Base-by-base conservation (phyloP, 2,329 filamentous ascomycete genomes). In the Cladorrhinum sp. region DNA sequence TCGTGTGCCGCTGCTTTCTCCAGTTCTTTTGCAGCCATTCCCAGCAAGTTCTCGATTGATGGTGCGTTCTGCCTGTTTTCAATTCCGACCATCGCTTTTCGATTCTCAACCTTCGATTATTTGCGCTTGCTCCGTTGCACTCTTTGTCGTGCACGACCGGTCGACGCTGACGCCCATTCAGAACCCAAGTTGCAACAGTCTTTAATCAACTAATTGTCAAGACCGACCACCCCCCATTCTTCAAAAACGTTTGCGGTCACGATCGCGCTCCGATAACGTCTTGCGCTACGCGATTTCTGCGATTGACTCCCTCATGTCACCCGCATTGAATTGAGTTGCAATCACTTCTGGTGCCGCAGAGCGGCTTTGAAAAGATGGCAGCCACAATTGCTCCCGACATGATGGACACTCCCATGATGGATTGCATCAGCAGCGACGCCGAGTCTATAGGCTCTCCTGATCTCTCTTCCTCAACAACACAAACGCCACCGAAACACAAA, bases 321-420 rank as follows among this genome's bases (percentile, higher is more conserved):
- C 67, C 62, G 68, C 66, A 69, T 65, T 65, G 62, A 62, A 63
- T 62, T 75, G 75, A 67, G 75, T 74, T 76, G 74, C 66, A 73
- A 72, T 78, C 73, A 68, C 70, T 74, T 75, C 72, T 75, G 72
- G 74, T 76, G 79, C 79, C 78, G 79, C 76, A 72, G 77, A 69
- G 79, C 80, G 79, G 80, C 79, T 74, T 57, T 70, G 68, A 66
- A 67, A 70, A 65, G 63, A 75, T 75, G 73, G 73, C 73, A 65
- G 65, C 72, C 42, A 70, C 69, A 59, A 52, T 72, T 51, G 68
- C 68, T 53, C 68, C 69, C 48, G 68, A 73, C 59, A 68, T 68
- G 66, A 60, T 67, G 36, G 67, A 63, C 30, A 52, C 66, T 26
- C 48, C 64, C 21, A 60, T 59, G n/a, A 55, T 62, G 8, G 65